phyloP scores from a whole-genome alignment of 2,329 filamentous ascomycete species.

The Apiospora malaysiana region DNA sequence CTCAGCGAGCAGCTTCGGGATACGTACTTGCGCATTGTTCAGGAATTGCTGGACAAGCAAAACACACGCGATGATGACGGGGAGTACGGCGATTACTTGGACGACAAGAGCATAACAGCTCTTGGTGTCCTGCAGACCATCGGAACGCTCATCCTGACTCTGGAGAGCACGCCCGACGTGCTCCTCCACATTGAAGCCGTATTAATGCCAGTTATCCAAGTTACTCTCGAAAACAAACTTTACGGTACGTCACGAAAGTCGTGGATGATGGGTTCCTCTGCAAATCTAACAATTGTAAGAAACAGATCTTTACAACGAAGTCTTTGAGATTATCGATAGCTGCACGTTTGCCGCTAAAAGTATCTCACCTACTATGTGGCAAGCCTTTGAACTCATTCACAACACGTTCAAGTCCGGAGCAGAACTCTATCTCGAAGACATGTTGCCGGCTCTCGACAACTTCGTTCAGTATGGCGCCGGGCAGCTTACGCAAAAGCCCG shows the following conservation, averaged over 20 bases:
- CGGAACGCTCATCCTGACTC: conserved; percentile 91
- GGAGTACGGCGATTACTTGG: conserved; percentile 86
- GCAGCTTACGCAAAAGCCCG: conserved; percentile 79
- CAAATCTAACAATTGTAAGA: conserved; percentile 15
- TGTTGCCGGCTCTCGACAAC: conserved; percentile 97
- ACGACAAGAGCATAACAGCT: conserved; percentile 98
- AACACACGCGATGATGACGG: conserved; percentile 78
- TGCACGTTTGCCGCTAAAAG: conserved; percentile 97
- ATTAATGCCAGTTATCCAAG: conserved; percentile 94
- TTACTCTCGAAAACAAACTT: conserved; percentile 96
- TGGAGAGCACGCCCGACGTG: conserved; percentile 97
- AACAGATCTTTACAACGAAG: conserved; percentile 90
- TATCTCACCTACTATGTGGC: conserved; percentile 98
- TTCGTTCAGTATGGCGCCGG: conserved; percentile 92
- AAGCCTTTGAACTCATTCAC: conserved; percentile 96
- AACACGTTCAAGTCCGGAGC: conserved; percentile 96
- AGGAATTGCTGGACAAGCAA: conserved; percentile 89
- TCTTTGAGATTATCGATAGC: conserved; percentile 99
- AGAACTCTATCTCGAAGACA: conserved; percentile 96
- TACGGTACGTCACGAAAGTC: conserved; percentile 67
- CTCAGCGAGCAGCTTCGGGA: conserved; percentile 94
- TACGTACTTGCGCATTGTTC: conserved; percentile 92
- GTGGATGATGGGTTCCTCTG: not conserved
- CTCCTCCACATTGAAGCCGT: conserved; percentile 93
- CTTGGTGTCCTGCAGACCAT: conserved; percentile 97